Conservation (phyloP, 2,329 filamentous ascomycete species). For the Diaporthe sp. region DNA sequence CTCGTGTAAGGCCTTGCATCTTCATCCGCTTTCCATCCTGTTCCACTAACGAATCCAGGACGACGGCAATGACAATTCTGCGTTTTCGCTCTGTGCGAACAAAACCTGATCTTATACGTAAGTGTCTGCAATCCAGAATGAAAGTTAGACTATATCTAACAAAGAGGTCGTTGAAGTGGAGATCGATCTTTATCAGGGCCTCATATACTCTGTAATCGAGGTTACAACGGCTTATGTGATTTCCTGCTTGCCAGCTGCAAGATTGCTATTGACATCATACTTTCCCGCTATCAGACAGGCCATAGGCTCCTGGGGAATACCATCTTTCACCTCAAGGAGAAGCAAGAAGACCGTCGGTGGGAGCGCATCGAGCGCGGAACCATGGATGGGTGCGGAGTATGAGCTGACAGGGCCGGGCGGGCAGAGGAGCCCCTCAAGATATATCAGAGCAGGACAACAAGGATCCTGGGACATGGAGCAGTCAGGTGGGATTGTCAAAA, state of each 20-base stretch:
- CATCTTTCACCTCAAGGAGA: background rate
- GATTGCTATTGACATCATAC: background rate
- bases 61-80: constrained; percentile 13
- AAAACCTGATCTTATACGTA: background rate
- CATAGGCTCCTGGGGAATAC: constrained; percentile 2
- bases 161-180: background rate
- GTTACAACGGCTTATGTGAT: constrained; percentile 11
- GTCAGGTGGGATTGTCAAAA: constrained; percentile 7
- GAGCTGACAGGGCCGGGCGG: background rate
- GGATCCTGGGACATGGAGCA: constrained; percentile 8
- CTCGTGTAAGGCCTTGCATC: background rate
- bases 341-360: constrained; percentile 14
- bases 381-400: constrained; percentile 5
- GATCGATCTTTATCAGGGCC: background rate
- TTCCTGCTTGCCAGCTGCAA: constrained; percentile 2
- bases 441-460: constrained; percentile 3
- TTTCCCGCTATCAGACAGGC: constrained; percentile 9
- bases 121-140: background rate
- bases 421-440: background rate
- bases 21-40: rapidly evolving
- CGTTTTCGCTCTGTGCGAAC: constrained; percentile 1
- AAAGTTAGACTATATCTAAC: background rate
- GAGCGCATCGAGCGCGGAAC: constrained; percentile 4
- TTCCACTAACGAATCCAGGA: background rate
- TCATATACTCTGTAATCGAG: constrained; percentile 5